Evolutionary conservation across 1,284 basidiomycete genomes (phyloP), one percentile per base, ranked within the genome.

Genomic region (Sporisorium exsertum): DNA sequence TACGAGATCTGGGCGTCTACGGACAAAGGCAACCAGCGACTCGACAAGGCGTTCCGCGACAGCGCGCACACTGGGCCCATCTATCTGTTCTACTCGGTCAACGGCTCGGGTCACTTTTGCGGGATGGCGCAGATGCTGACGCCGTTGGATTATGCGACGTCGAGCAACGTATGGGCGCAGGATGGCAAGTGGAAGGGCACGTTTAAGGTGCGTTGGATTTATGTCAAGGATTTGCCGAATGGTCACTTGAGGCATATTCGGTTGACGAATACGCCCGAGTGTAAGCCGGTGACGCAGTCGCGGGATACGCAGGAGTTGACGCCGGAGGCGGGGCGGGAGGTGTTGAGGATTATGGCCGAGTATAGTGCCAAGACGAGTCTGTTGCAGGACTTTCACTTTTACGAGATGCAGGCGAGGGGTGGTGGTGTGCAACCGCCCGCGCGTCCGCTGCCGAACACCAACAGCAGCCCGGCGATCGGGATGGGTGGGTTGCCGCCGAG

Each of bases 1-100:
- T 78, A 83, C 74, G 81, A 81, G 53, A 83, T 85, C 46, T 85
- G 84, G 84, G 81, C 84, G 0, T 81, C 79, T 18, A 85, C 84
- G n/a, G 81, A 84, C 35, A 83, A 84, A 60, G 84, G 84, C 52
- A 85, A 85, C 59, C 70, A 77, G 50, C 74, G 84, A 2, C 72
- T 85, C 54, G 80, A 85, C 65, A 66, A 68, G 26, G 81, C 81
- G 16, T 83, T 77, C 60, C 59, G 61, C n/a, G 66, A 73, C 35
- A 70, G 61, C 45, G 63, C 58, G 9, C 42, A 54, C 7, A 13
- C 20, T 12, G 81, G 80, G 6, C 81, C 81, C 20, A 80, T 85
- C 67, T 84, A 82, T 51, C 79, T 85, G 29, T 85, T 85, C 76
- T 85, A 80, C 63, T 80, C 78, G 0, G 83, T 85, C 55, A 85